These are phyloP conservation scores for Curvularia hawaiiensis DNA, from an alignment of 2,329 filamentous ascomycete genomes.

Conservation along the genomic window DNA sequence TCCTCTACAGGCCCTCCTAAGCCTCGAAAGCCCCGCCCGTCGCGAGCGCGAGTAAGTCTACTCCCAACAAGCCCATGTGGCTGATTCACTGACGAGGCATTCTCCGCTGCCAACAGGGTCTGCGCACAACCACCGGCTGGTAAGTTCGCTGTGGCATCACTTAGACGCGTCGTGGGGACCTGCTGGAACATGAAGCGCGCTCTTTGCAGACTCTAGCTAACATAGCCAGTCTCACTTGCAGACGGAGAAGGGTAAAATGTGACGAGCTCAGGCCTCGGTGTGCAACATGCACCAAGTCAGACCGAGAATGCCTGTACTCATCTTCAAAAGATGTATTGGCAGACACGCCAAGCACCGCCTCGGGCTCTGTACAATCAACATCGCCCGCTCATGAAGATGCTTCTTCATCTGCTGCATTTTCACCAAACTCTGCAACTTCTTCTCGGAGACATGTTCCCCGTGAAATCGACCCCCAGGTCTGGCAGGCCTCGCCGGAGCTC, in stretches of 20 bases:
- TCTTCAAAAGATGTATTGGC: constrained; percentile 17
- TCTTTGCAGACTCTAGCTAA: constrained; percentile 15
- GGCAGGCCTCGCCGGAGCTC: constrained; percentile 38
- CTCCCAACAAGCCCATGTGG: background rate
- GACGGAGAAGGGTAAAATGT: constrained; percentile 57
- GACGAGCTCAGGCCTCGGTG: constrained; percentile 55
- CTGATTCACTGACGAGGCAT: constrained; percentile 3
- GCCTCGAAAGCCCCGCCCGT: constrained; percentile 48
- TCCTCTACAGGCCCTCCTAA: constrained; percentile 34
- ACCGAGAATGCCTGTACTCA: constrained; percentile 51
- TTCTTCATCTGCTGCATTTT: constrained; percentile 2
- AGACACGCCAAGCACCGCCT: constrained; percentile 12
- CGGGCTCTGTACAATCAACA: constrained; percentile 18
- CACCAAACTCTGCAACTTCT: constrained; percentile 22
- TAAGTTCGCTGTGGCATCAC: constrained; percentile 28
- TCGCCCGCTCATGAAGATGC: constrained; percentile 23
- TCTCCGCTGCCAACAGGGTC: constrained; percentile 28
- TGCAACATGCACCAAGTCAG: constrained; percentile 52
- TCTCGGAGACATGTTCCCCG: constrained; percentile 24
- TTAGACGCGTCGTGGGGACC: background rate
- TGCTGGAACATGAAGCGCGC: background rate
- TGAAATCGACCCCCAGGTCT: constrained; percentile 28
- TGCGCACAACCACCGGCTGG: constrained; percentile 54
- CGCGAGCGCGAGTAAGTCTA: constrained; percentile 42
- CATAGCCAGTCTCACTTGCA: constrained; percentile 49